These are phyloP conservation scores for Papilionanthe hybrid DNA, from an alignment of 116 monocot genomes.

Conservation along the genomic window DNA sequence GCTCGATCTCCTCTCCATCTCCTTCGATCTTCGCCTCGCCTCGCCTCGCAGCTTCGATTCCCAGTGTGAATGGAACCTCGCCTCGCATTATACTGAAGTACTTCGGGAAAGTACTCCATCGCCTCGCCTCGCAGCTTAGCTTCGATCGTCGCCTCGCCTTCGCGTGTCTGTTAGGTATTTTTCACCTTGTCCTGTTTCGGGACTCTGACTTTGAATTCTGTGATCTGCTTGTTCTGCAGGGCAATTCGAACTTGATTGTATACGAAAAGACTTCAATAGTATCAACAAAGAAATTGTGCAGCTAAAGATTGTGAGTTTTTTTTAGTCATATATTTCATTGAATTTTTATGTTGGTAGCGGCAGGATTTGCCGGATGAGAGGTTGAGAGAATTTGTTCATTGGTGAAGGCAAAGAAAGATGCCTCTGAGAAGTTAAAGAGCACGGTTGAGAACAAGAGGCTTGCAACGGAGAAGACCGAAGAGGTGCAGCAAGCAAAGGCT, in stretches of 20 bases:
- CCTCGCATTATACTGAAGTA: too few species aligned
- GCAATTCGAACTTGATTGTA: slow-evolving; percentile 77
- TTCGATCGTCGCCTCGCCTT: too few species aligned
- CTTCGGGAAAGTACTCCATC: too few species aligned
- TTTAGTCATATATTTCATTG: not conserved
- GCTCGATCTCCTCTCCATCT: too few species aligned
- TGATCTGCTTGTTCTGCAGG: slow-evolving; percentile 27
- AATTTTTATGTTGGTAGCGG: not conserved
- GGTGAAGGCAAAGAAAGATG: slow-evolving; percentile 64
- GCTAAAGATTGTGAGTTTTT: slow-evolving; percentile 52
- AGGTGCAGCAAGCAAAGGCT: slow-evolving; percentile 20
- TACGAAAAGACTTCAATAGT: slow-evolving; percentile 80
- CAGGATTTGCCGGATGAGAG: not conserved
- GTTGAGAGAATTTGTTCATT: slow-evolving; percentile 4
- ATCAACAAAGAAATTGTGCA: slow-evolving; percentile 76
- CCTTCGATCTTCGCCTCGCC: too few species aligned
- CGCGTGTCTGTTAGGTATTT: too few species aligned
- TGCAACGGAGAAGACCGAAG: slow-evolving; percentile 11
- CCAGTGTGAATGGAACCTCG: too few species aligned
- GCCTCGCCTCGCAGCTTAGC: too few species aligned
- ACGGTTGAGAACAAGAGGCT: slow-evolving; percentile 18
- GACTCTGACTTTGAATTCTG: not conserved
- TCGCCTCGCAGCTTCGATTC: too few species aligned
- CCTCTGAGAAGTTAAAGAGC: slow-evolving; percentile 50
- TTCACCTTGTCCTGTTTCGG: too few species aligned